These are phyloP conservation scores for Xylariaceae sp. DNA, from an alignment of 2,329 filamentous ascomycete species.

Conservation along the genomic window DNA sequence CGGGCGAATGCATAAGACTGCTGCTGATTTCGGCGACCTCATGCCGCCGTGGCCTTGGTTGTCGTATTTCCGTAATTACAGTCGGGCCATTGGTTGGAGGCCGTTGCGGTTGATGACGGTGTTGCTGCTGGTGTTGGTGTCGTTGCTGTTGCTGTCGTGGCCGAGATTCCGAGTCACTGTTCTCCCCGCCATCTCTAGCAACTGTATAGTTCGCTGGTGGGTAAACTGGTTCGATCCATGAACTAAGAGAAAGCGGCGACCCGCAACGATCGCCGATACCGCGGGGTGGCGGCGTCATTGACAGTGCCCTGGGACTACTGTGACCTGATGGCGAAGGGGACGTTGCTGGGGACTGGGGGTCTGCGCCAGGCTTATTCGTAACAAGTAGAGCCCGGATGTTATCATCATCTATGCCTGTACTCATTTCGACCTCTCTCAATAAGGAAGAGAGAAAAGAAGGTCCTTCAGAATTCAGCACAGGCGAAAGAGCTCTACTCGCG, in stretches of 20 bases:
- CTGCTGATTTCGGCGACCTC: slow-evolving; percentile 38
- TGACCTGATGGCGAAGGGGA: slow-evolving; percentile 60
- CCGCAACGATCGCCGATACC: slow-evolving; percentile 57
- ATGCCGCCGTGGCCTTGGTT: slow-evolving; percentile 47
- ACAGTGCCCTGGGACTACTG: slow-evolving; percentile 62
- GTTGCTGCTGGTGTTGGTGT: background rate
- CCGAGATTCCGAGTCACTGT: slow-evolving; percentile 41
- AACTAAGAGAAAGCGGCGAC: slow-evolving; percentile 61
- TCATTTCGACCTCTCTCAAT: slow-evolving; percentile 78
- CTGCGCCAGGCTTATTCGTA: slow-evolving; percentile 30
- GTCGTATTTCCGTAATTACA: slow-evolving; percentile 44
- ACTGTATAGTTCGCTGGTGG: slow-evolving; percentile 72
- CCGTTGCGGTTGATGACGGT: background rate
- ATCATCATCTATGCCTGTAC: slow-evolving; percentile 54
- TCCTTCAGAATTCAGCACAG: slow-evolving; percentile 36
- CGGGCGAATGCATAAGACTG: slow-evolving; percentile 44
- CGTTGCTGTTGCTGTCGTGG: slow-evolving; percentile 31
- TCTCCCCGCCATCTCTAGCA: slow-evolving; percentile 40
- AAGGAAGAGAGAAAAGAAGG: slow-evolving; percentile 84
- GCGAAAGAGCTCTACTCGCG: slow-evolving; percentile 18
- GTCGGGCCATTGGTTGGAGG: slow-evolving; percentile 28
- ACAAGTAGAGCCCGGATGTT: slow-evolving; percentile 38
- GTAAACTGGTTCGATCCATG: slow-evolving; percentile 66
- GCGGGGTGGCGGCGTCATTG: slow-evolving; percentile 64
- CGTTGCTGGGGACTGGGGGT: slow-evolving; percentile 58